Base-by-base conservation (phyloP, 1,139 yeast species). In the Candida tetrigidarum region DNA sequence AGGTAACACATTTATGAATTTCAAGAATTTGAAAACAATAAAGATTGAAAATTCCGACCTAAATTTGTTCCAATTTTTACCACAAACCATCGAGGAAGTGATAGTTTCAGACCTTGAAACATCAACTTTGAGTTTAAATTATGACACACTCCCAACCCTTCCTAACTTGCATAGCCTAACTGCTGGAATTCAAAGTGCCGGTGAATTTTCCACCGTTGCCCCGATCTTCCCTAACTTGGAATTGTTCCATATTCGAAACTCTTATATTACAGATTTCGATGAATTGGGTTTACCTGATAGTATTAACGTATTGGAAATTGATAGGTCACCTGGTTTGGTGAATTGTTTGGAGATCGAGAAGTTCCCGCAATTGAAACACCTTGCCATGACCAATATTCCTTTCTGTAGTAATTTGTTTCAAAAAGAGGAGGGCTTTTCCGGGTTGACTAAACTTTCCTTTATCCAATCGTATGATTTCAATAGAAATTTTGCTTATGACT, bases 261-360 rank as follows among this genome's bases (percentile, higher is more conserved):
- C 32, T 6, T 16, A 16, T 28, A 15, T 28, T 28, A 9, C 16
- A 3, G 32, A 28, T 5, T 28, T 28, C 3, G 32, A 19, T 19
- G 25, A 32, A 32, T 32, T 32, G 36, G 36, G 16, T 19, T 20
- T 32, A 32, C 25, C 36, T n/a, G 25, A 20, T 18, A 8, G 15
- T 19, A 32, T 32, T 7, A 19, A 20, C 8, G 23, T 19, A 4
- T 12, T 32, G 16, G 23, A 11, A 2, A 32, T 32, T n/a, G 36
- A 19, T n/a, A 32, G 36, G 7, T 32, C 15, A 3, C 22, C 22
- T 4, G 23, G 23, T n/a, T 18, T 32, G 15, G 26, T 19, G n/a
- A 19, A 6, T 19, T 32, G 25, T 32, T 19, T 32, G 15, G 11
- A 19, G 4, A 5, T 19, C 4, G 23, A 19, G 14, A 32, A 20